Conservation (phyloP, 129 eudicot genomes). For the Chrysanthemum makinoi region DNA sequence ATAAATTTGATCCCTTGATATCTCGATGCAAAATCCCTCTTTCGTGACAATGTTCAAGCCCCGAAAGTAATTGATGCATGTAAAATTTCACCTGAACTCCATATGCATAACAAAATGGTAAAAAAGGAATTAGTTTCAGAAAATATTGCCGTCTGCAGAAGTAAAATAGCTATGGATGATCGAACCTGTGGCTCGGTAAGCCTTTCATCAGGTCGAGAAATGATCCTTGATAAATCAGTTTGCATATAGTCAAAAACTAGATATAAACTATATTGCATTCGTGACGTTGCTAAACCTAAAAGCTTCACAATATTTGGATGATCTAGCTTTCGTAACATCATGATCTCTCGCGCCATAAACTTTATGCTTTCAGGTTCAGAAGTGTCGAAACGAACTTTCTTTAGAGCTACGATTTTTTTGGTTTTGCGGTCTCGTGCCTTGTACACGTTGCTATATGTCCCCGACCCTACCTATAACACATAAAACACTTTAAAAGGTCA, state of each 20-base stretch:
- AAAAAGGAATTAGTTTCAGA: neutral
- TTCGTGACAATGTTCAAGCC: slow-evolving; percentile 70
- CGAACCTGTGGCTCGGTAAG: slow-evolving; percentile 63
- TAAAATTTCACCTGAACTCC: slow-evolving; percentile 50
- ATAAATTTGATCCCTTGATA: slow-evolving; percentile 63
- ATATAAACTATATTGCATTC: slow-evolving; percentile 64
- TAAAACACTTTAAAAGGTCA: neutral
- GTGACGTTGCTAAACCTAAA: slow-evolving; percentile 68
- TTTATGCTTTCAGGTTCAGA: slow-evolving; percentile 72
- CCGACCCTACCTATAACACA: slow-evolving; percentile 54
- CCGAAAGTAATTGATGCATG: slow-evolving; percentile 66
- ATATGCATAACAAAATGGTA: neutral
- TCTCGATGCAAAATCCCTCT: slow-evolving; percentile 74
- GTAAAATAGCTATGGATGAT: neutral
- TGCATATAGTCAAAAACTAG: slow-evolving; percentile 68
- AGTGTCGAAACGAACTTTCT: slow-evolving; percentile 67
- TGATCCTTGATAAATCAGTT: slow-evolving; percentile 51
- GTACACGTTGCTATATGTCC: slow-evolving; percentile 75
- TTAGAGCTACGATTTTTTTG: slow-evolving; percentile 62
- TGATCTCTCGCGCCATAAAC: slow-evolving; percentile 76
- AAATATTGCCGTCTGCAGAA: neutral
- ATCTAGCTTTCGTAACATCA: slow-evolving; percentile 56
- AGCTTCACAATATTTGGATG: slow-evolving; percentile 77
- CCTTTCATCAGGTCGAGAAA: slow-evolving; percentile 49
- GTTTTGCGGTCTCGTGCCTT: slow-evolving; percentile 68